These are phyloP conservation scores for Neurospora pannonica DNA, from an alignment of 495 filamentous ascomycete genomes.

Conservation along the genomic window DNA sequence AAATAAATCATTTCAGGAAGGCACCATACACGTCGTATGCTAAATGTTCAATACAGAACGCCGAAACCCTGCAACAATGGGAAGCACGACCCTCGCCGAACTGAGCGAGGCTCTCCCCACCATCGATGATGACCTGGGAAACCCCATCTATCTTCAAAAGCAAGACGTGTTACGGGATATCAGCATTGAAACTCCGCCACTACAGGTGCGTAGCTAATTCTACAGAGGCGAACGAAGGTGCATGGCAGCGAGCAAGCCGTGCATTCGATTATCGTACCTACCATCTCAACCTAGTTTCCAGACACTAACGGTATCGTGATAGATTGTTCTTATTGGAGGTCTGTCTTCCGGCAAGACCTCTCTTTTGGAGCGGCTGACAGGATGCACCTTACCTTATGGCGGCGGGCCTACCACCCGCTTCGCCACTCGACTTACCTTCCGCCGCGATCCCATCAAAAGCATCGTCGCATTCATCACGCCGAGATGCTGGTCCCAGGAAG, in stretches of 20 bases:
- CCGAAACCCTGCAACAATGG: background rate
- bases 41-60: background rate
- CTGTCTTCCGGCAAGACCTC: constrained; percentile 43
- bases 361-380: constrained; percentile 36
- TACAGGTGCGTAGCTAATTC: background rate
- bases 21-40: background rate
- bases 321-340: constrained; percentile 32
- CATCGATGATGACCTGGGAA: background rate
- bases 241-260: no score
- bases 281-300: background rate
- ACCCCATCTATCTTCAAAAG: background rate
- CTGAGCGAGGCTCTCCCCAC: background rate
- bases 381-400: constrained; percentile 25
- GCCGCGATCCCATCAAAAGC: no score
- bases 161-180: background rate
- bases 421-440: no score
- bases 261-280: background rate
- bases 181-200: background rate
- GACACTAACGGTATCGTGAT: background rate
- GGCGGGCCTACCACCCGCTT: no score
- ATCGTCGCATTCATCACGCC: no score
- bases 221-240: no score
- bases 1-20: background rate
- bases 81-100: background rate
- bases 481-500: no score